Conservation (phyloP, 805 yeast species). For the Candida odintsovae region DNA sequence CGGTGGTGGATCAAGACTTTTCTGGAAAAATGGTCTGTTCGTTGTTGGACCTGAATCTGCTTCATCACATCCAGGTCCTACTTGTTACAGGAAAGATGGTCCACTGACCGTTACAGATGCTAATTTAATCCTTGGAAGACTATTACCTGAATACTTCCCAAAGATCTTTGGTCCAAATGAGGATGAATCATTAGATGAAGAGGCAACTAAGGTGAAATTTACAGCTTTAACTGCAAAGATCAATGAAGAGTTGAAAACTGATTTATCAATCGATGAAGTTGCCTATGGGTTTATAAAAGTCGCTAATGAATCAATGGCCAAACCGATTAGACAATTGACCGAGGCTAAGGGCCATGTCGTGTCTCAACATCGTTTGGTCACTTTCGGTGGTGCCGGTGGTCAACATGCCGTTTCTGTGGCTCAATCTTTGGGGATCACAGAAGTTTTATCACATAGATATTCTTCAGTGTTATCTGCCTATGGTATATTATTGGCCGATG, state of each 20-base stretch:
- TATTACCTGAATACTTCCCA: constrained; percentile 72
- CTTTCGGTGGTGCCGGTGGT: constrained; percentile 94
- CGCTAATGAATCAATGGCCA: constrained; percentile 86
- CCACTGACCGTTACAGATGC: constrained; percentile 86
- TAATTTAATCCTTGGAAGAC: constrained; percentile 63
- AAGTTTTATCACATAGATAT: constrained; percentile 70
- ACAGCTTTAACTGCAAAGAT: constrained; percentile 47
- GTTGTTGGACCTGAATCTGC: constrained; percentile 87
- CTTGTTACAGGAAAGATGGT: constrained; percentile 80
- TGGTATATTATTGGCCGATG: constrained; percentile 84
- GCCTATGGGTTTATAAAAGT: constrained; percentile 79
- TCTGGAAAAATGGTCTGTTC: constrained; percentile 67
- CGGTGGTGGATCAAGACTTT: constrained; percentile 71
- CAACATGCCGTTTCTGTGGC: constrained; percentile 84
- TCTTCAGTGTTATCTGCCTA: constrained; percentile 83
- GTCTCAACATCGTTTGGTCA: constrained; percentile 62
- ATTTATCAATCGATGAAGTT: constrained; percentile 55
- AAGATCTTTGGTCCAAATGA: constrained; percentile 80
- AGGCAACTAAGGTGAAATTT: constrained; percentile 45
- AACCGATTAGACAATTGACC: constrained; percentile 79
- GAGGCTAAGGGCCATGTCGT: constrained; percentile 77
- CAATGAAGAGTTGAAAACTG: constrained; percentile 36
- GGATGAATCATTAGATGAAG: constrained; percentile 59
- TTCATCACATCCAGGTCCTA: constrained; percentile 86
- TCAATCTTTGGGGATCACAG: constrained; percentile 56